Base-by-base conservation (phyloP, 179 eudicot genomes). In the Drosera spatulata region DNA sequence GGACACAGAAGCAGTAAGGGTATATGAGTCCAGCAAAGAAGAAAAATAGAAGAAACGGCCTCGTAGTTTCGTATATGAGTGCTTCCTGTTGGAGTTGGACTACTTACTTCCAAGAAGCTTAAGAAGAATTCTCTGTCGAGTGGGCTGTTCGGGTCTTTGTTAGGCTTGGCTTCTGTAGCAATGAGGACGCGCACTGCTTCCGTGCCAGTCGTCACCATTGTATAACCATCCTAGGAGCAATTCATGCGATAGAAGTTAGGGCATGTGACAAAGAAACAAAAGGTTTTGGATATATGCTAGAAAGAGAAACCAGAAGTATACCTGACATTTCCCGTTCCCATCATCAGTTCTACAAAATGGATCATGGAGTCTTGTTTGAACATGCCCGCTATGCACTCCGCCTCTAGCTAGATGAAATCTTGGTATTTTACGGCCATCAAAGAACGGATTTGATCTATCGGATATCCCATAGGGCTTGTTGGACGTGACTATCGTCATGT, bases 361-460 rank as follows among this genome's bases (percentile, higher is more conserved):
- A 72, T 90, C 97, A 1, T 79, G 70, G 4, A 82, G 82, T 67
- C 81, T 72, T 11, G 70, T 85, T 62, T 87, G 88, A 70, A 91
- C 90, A 77, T 91, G 97, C 49, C 97, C 96, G 55, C 94, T 83
- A 41, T 91, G 97, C 66, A 85, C 86, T 52, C 90, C 97, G 44
- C 61, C 67, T 56, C 69, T 77, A 59, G 22, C 42, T 38, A 81
- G 74, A 39, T 72, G 71, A 66, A 87, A 90, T 72, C 64, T 85
- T 2, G 88, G 85, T 49, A 37, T 54, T 12, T 56, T 56, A 41
- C 58, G 75, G 41, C 79, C 86, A 72, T 78, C 79, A 54, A 87
- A 90, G 58, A 90, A 73, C 5, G 90, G 87, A 61, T 87, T 90
- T 62, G 97, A 90, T 51, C 97, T 88, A 70, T 81, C 83, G 7